These are phyloP conservation scores for Tuber indicum DNA, from an alignment of 495 filamentous ascomycete species.

Conservation along the genomic window DNA sequence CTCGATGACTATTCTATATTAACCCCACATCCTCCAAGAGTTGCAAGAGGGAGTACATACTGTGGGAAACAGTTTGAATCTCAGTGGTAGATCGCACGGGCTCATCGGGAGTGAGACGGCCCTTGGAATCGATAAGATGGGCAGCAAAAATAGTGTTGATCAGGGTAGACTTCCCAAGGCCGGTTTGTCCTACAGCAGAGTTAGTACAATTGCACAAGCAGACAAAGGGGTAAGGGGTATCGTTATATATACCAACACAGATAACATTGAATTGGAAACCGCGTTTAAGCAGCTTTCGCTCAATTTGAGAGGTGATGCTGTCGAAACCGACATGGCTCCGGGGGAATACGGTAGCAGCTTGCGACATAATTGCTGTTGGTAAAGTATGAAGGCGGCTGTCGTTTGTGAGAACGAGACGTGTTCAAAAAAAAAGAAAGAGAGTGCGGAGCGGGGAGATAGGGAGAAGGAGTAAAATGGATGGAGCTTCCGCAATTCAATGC, in stretches of 20 bases:
- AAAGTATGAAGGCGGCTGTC: not conserved
- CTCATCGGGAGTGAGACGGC: constrained; percentile 83
- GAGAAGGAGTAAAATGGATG: not conserved
- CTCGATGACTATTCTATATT: constrained; percentile 65
- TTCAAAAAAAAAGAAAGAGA: constrained; percentile 4
- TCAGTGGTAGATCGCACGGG: constrained; percentile 92
- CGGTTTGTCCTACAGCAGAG: constrained; percentile 73
- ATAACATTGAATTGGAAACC: constrained; percentile 99
- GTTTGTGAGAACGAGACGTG: constrained; percentile 17
- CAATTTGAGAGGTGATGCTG: constrained; percentile 96
- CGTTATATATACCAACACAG: constrained; percentile 77
- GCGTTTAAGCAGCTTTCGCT: constrained; percentile 98
- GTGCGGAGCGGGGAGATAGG: not conserved
- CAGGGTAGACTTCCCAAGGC: constrained; percentile 94
- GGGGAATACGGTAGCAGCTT: constrained; percentile 66
- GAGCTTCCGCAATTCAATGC: constrained; percentile 5
- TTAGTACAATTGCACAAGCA: constrained; percentile 43
- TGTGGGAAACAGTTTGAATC: constrained; percentile 94
- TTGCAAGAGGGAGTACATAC: constrained; percentile 44
- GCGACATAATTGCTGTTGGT: constrained; percentile 44
- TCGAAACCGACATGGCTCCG: constrained; percentile 98
- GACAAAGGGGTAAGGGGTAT: not conserved
- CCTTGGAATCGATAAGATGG: constrained; percentile 98
- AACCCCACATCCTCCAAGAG: constrained; percentile 2
- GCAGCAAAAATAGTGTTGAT: constrained; percentile 99